Percentiles rank a stretch among this genome's conserved stretches.
Evolutionary conservation across 2,329 filamentous ascomycete species (phyloP).

Genomic region (Aureobasidium leucospermi): DNA sequence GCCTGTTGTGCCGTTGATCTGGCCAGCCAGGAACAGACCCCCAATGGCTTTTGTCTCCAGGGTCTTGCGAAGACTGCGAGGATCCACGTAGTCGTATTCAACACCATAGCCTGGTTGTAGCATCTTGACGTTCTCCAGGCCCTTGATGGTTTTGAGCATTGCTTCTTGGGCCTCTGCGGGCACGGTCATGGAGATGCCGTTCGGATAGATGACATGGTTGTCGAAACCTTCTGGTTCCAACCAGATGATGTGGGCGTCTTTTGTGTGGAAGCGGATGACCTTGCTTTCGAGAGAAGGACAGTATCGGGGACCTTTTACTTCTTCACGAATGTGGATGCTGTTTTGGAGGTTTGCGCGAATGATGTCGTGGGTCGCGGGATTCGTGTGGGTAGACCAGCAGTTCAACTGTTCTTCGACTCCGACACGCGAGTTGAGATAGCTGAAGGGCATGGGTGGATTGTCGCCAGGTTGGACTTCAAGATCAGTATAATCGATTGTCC

Average conservation of each 20-base stretch:
- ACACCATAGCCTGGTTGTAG: conserved; percentile 93
- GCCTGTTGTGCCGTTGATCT: conserved; percentile 96
- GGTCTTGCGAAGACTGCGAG: conserved; percentile 76
- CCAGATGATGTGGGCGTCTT: conserved; percentile 83
- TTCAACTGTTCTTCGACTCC: conserved; percentile 72
- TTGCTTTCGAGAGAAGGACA: conserved; percentile 95
- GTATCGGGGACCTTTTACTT: conserved; percentile 87
- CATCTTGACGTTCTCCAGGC: conserved; percentile 84
- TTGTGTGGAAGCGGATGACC: conserved; percentile 77
- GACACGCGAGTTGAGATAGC: conserved; percentile 75
- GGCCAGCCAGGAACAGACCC: conserved; percentile 85
- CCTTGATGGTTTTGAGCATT: conserved; percentile 78
- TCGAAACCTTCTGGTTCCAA: conserved; percentile 93
- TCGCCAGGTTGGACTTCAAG: conserved; percentile 75
- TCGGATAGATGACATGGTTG: conserved; percentile 86
- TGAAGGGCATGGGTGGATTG: conserved; percentile 81
- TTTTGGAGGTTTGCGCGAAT: conserved; percentile 88
- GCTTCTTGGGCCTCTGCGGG: conserved; percentile 79
- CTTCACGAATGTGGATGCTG: conserved; percentile 92
- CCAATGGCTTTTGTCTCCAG: conserved; percentile 88
- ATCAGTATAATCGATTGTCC: conserved; percentile 69
- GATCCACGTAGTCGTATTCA: conserved; percentile 97
- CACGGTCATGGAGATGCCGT: conserved; percentile 95
- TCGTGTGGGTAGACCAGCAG: conserved; percentile 87
- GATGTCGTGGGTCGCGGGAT: conserved; percentile 71